Evolutionary conservation across 1,284 basidiomycete genomes (phyloP).

Genomic region (Pascua guehoae): DNA sequence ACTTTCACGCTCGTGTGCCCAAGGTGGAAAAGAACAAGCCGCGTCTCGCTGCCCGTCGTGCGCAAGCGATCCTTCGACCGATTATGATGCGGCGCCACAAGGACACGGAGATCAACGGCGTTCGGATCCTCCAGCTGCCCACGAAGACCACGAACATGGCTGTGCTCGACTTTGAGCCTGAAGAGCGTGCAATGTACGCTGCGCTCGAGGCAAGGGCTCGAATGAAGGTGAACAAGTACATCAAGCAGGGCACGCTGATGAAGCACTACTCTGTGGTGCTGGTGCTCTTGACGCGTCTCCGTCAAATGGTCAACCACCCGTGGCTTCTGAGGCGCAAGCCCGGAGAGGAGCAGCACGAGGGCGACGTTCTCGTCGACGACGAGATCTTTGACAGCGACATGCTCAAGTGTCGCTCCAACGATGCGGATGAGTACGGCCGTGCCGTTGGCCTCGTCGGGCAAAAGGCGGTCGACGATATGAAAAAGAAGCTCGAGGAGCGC

Average conservation of each 20-base stretch:
- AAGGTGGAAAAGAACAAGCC: conserved; percentile 32
- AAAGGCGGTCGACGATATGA: conserved; percentile 26
- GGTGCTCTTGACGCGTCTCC: conserved; percentile 40
- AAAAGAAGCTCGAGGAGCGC: conserved; percentile 30
- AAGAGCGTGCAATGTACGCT: conserved; percentile 47
- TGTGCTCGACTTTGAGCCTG: conserved; percentile 37
- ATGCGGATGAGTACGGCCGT: conserved; percentile 29
- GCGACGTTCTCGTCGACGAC: conserved; percentile 38
- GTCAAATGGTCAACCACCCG: conserved; percentile 39
- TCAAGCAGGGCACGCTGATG: conserved; percentile 43
- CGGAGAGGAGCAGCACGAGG: conserved; percentile 18
- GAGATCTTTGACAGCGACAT: conserved; percentile 27
- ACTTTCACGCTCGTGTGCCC: conserved; percentile 32
- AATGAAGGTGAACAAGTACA: conserved; percentile 45
- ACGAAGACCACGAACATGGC: conserved; percentile 35
- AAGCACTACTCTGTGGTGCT: conserved; percentile 43
- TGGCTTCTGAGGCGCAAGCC: conserved; percentile 39
- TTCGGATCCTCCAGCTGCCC: conserved; percentile 38
- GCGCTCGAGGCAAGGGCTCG: conserved; percentile 39
- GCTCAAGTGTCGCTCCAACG: conserved; percentile 15
- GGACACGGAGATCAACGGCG: conserved; percentile 43
- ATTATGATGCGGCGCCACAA: conserved; percentile 44
- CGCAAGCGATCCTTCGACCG: conserved; percentile 38
- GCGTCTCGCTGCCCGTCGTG: conserved; percentile 37
- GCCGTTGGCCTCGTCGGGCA: conserved; percentile 25